Conservation (phyloP, 2,329 filamentous ascomycete genomes). For the Colletotrichum orchidophilum region DNA sequence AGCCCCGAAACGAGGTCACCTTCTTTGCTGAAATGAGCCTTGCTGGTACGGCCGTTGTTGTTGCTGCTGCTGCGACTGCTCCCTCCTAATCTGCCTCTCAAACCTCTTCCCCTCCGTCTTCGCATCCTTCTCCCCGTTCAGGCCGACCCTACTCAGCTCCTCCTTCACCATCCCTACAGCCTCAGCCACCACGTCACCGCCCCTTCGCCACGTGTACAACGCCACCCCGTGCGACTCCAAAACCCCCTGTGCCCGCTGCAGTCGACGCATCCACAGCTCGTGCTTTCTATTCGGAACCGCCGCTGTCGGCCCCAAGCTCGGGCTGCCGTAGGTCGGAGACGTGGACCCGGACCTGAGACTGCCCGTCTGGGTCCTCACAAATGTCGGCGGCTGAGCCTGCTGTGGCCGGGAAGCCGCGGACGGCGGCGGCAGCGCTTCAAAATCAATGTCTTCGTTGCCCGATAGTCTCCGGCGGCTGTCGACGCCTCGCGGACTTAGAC, state of each 20-base stretch:
- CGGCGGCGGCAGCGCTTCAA: conserved; percentile 50
- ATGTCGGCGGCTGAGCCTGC: conserved; percentile 33
- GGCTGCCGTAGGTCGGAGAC: conserved; percentile 46
- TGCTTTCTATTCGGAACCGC: conserved; percentile 70
- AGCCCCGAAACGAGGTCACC: background rate
- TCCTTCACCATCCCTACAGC: conserved; percentile 71
- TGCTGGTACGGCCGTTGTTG: conserved; percentile 3
- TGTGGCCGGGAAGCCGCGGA: conserved; percentile 36
- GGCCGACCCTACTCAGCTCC: conserved; percentile 56
- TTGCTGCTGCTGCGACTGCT: conserved; percentile 26
- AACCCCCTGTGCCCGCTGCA: conserved; percentile 70
- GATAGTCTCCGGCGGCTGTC: conserved; percentile 43
- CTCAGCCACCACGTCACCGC: conserved; percentile 74
- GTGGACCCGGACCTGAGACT: conserved; percentile 42
- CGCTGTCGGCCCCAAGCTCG: conserved; percentile 43
- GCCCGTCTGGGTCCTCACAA: conserved; percentile 39
- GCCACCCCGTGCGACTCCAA: conserved; percentile 73
- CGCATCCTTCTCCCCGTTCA: conserved; percentile 32
- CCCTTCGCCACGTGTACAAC: conserved; percentile 78
- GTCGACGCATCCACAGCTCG: conserved; percentile 75
- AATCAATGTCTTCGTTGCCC: conserved; percentile 52
- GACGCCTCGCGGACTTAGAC: conserved; percentile 43
- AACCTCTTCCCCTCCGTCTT: conserved; percentile 34
- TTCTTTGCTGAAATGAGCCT: conserved; percentile 4
- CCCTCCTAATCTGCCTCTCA: conserved; percentile 30